Evolutionary conservation across 768 basidiomycete genomes (phyloP).

Genomic region (Russula sp.): DNA sequence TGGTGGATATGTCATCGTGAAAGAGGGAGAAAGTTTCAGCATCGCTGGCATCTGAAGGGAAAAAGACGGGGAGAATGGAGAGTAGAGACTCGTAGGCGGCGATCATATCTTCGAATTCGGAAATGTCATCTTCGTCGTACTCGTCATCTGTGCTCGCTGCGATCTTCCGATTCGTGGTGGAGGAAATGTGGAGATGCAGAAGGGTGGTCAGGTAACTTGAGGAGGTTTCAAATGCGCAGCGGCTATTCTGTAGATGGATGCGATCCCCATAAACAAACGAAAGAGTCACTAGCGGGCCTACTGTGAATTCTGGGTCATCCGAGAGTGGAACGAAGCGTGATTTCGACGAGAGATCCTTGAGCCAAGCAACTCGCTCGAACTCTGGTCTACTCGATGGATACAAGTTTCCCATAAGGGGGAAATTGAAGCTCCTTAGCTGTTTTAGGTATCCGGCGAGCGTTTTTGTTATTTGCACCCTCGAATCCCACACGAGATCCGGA

Average conservation of each 20-base stretch:
- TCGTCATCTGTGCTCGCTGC: background rate
- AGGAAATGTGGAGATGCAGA: constrained; percentile 3
- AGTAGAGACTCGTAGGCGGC: background rate
- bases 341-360: background rate
- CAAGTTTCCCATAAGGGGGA: background rate
- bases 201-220: background rate
- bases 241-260: background rate
- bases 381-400: background rate
- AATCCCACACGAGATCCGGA: background rate
- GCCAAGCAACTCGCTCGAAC: background rate
- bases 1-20: constrained; percentile 20
- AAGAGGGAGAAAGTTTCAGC: background rate
- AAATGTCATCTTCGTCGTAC: background rate
- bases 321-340: background rate
- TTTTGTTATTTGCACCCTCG: background rate
- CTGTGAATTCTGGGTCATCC: background rate
- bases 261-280: constrained; percentile 4
- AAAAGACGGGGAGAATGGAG: background rate
- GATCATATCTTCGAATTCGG: background rate
- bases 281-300: background rate
- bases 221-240: background rate
- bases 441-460: background rate
- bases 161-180: background rate
- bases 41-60: background rate
- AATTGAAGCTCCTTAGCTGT: background rate